Evolutionary conservation across 345 rosid species (phyloP), one percentile per base, ranked within the genome.

Genomic region (Murraya paniculata): DNA sequence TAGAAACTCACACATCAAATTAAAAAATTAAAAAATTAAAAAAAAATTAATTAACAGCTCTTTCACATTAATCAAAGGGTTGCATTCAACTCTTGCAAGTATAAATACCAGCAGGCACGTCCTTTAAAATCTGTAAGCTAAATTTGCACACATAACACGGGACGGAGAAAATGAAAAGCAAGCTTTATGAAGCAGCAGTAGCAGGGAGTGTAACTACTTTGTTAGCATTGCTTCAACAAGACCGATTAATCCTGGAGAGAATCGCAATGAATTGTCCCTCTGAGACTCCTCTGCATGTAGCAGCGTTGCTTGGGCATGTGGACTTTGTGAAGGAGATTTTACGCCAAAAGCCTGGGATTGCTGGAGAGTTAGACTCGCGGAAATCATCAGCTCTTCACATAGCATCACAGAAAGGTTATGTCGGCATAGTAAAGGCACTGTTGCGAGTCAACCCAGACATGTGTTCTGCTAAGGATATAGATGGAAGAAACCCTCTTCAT

Each of bases 261-360:
- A 30, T 22, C 5, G 3, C 13, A 11, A 1, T 13, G 5, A 31
- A 31, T 70, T 60, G 60, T 48, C 24, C 41, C 30, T 10, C 38
- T 6, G 74, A 68, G 59, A 69, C 80, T 13, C 80, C 69, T 69
- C 62, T 77, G 68, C 74, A 77, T 64, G 41, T 77, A 41, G 50
- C 80, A 14, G 55, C 68, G 11, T 14, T 69, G 68, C 80, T 77
- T 22, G 50, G 75, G 9, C 80, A 77, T 38, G 4, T 41, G 30
- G 48, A 77, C 5, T 77, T 69, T 53, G 56, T 28, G 28, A 64
- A 69, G 35, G 74, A 58, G 13, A 69, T 77, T 22, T 36, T 77
- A 11, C 21, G n/a, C 30, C 67, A 16, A 30, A 70, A 70, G 75
- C 80, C 80, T 11, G 61, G 71, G 53, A 18, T 70, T 6, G 80